Evolutionary conservation across 2,329 filamentous ascomycete species (phyloP), one percentile per base, ranked within the genome.

Genomic region (Aureobasidium sp.): DNA sequence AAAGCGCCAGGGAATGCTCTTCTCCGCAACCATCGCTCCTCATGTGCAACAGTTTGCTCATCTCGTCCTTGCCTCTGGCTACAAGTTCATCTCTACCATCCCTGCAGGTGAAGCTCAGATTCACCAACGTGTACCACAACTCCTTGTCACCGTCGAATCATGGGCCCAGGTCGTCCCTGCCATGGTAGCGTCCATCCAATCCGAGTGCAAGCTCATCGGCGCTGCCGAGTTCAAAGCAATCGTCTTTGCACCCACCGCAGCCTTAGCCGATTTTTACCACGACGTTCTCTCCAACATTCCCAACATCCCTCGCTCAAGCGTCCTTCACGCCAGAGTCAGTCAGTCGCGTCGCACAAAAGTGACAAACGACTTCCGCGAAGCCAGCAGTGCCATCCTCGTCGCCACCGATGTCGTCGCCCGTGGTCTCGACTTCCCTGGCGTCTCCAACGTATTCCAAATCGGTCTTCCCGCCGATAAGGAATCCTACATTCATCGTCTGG

Each of bases 401-500:
- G 76, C 77, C 19, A 75, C 73, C 60, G 77, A 95, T 64, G 90
- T 93, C 17, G 86, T 97, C 16, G 90, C 90, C n/a, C 82, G 91
- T 61, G 91, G 91, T 53, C 94, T 97, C 64, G 93, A 98, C 70
- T 97, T 98, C 37, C 82, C 97, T 64, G 96, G 96, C 71, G 97
- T 97, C 66, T 90, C 96, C 67, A 83, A 96, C 81, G 40, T 87
- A 82, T 16, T 86, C 85, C 54, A 94, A 86, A 68, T 95, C 86
- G 35, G 76, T 29, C 62, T 79, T 5, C 77, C 77, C 0, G 71
- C 71, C 2, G 73, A 70, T 42, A 69, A 68, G 14, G 77, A 79
- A 51, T 75, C 79, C 56, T 98, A 98, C 69, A 93, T 88, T 16
- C 93, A 97, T 70, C 84, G 93, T 53, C 94, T 98, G 62, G 93